Conservation (phyloP, 352 stramenopile species). For the Phytophthora multivora region DNA sequence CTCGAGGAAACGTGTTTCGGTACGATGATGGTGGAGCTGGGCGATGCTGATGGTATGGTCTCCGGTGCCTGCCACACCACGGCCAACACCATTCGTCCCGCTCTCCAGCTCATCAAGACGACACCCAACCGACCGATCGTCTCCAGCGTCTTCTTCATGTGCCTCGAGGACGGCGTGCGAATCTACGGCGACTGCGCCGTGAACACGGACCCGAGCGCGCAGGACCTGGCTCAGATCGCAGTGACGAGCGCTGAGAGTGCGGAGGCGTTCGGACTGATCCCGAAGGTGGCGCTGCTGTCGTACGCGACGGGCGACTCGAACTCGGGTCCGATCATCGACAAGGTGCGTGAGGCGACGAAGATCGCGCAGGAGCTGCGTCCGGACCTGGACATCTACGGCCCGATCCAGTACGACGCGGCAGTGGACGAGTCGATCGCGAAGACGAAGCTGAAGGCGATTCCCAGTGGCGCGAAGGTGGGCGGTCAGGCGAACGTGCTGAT, state of each 20-base stretch:
- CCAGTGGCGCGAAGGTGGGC: slow-evolving; percentile 62
- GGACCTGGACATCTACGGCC: slow-evolving; percentile 84
- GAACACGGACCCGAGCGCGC: slow-evolving; percentile 78
- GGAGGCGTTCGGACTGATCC: slow-evolving; percentile 78
- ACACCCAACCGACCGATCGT: slow-evolving; percentile 64
- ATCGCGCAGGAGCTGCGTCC: slow-evolving; percentile 70
- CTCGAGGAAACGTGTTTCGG: slow-evolving; percentile 84
- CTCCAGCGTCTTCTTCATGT: slow-evolving; percentile 91
- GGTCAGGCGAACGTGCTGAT: slow-evolving; percentile 87
- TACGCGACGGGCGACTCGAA: slow-evolving; percentile 87
- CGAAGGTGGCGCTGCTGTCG: slow-evolving; percentile 82
- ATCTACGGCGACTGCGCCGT: slow-evolving; percentile 89
- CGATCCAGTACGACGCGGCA: slow-evolving; percentile 89
- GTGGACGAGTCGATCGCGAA: slow-evolving; percentile 79
- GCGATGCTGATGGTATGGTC: slow-evolving; percentile 86
- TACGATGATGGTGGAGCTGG: slow-evolving; percentile 86
- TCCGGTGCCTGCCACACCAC: slow-evolving; percentile 85
- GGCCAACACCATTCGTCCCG: slow-evolving; percentile 88
- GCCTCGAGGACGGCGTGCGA: slow-evolving; percentile 74
- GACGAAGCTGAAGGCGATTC: slow-evolving; percentile 77
- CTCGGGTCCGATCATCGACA: slow-evolving; percentile 83
- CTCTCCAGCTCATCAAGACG: slow-evolving; percentile 90
- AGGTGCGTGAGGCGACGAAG: slow-evolving; percentile 78
- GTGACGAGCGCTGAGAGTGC: slow-evolving; percentile 78
- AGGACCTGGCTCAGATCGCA: slow-evolving; percentile 83